These are phyloP conservation scores for Umbilicaria muhlenbergii DNA, from an alignment of 495 filamentous ascomycete genomes.

Conservation along the genomic window DNA sequence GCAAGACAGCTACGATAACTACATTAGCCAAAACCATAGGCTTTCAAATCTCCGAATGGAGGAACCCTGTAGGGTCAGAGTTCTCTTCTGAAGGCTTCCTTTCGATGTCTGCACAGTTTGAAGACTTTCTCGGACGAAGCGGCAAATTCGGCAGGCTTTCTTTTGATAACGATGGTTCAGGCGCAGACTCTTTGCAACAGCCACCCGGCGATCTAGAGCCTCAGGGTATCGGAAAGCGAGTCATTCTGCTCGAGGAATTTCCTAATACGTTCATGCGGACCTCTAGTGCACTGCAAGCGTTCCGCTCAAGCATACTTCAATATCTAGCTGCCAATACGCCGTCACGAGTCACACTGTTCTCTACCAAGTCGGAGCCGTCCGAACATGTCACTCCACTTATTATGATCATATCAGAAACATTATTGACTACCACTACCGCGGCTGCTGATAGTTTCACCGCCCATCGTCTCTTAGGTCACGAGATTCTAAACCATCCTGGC, in stretches of 20 bases:
- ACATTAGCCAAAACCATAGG: constrained; percentile 56
- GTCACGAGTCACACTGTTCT: constrained; percentile 21
- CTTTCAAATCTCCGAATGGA: constrained; percentile 77
- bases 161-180: constrained; percentile 16
- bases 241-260: constrained; percentile 90
- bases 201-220: neutral
- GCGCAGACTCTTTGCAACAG: neutral
- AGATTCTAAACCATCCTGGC: constrained; percentile 62
- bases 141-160: constrained; percentile 67
- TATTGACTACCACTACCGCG: constrained; percentile 57
- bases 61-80: constrained; percentile 53
- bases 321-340: constrained; percentile 51
- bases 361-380: neutral
- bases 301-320: constrained; percentile 57
- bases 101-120: constrained; percentile 62
- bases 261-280: constrained; percentile 63
- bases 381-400: constrained; percentile 52
- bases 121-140: constrained; percentile 72
- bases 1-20: constrained; percentile 77
- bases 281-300: constrained; percentile 51
- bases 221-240: constrained; percentile 20
- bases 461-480: constrained; percentile 71
- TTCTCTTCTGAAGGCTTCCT: constrained; percentile 39
- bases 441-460: constrained; percentile 78
- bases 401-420: constrained; percentile 80